These are phyloP conservation scores for Pyrrhoderma lamaoense DNA, from an alignment of 1,284 basidiomycete species.

Conservation along the genomic window DNA sequence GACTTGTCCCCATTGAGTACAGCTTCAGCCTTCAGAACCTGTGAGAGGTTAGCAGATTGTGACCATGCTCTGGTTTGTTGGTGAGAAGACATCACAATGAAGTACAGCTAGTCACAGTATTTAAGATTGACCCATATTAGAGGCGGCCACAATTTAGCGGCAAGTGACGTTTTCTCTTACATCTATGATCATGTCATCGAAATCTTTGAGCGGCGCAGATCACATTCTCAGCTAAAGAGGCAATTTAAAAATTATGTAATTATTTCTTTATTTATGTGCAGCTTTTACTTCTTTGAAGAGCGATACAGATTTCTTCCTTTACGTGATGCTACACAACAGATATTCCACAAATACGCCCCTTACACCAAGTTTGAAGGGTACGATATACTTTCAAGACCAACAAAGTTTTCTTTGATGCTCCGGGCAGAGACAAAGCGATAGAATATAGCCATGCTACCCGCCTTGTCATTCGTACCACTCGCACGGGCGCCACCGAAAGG, in stretches of 20 bases:
- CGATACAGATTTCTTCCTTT: no score
- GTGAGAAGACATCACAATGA: not conserved
- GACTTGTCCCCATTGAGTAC: slow-evolving; percentile 7
- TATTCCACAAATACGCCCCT: not conserved
- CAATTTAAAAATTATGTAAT: no score
- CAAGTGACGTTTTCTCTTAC: no score
- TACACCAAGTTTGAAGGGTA: slow-evolving; percentile 85
- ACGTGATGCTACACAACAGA: no score
- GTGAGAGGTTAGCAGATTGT: not conserved
- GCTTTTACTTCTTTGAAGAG: no score
- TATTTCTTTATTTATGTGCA: no score
- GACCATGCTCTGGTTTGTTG: slow-evolving; percentile 4
- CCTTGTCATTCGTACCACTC: slow-evolving; percentile 98
- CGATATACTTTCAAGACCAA: slow-evolving; percentile 64
- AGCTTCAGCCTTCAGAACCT: slow-evolving; percentile 9
- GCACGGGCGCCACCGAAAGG: slow-evolving; percentile 93
- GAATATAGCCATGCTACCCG: slow-evolving; percentile 87
- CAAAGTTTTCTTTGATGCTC: slow-evolving; percentile 95
- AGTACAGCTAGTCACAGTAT: no score
- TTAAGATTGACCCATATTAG: no score
- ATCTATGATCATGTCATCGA: no score
- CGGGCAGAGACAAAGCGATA: slow-evolving; percentile 85
- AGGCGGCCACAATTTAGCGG: no score
- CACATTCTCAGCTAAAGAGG: no score
- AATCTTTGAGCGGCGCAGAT: no score